Evolutionary conservation across 2,329 filamentous ascomycete genomes (phyloP), one percentile per base, ranked within the genome.

Genomic region (Fusarium nurragi): DNA sequence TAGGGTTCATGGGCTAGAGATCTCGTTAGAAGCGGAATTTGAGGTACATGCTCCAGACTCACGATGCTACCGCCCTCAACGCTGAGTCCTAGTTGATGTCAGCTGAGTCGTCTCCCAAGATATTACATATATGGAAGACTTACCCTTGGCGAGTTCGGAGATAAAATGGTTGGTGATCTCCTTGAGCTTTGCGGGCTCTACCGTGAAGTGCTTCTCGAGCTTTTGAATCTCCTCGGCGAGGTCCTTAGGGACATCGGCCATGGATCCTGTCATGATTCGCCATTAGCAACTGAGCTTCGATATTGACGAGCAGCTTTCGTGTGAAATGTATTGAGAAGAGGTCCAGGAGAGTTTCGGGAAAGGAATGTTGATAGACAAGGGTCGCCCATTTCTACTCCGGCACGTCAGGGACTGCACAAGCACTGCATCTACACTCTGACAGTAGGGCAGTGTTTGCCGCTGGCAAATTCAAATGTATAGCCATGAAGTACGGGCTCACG

Each of bases 21-120:
- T 11, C n/a, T 12, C 40, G 76, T 61, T 73, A 75, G 56, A 50
- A 32, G 19, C 5, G 19, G 23, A 12, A 23, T 49, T 19, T 12
- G 5, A 37, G n/a, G 10, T 37, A 25, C 30, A 3, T 16, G 12
- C 21, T 36, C 44, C n/a, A 10, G 19, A 84, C 92, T 84, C 78
- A 97, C 93, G 78, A 99, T 98, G 77, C 90, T 96, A 60, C 93
- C 94, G 64, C 94, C 94, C 79, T 97, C 90, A 57, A 93, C 90
- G 52, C 86, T 91, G 51, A 98, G 84, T 71, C 93, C 92, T 93
- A 61, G 39, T 36, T 28, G 22, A 54, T 34, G 57, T 70, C 26
- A 72, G 61, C 46, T 44, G 18, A 46, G 36, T 47, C 11, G 16
- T 23, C 23, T 19, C 26, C 30, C 45, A 8, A 16, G 14, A 43